Percentiles rank a stretch among this genome's conserved stretches.
Conservation (phyloP, 2,329 filamentous ascomycete species). For the Arthrobotrys sphaeroides region DNA sequence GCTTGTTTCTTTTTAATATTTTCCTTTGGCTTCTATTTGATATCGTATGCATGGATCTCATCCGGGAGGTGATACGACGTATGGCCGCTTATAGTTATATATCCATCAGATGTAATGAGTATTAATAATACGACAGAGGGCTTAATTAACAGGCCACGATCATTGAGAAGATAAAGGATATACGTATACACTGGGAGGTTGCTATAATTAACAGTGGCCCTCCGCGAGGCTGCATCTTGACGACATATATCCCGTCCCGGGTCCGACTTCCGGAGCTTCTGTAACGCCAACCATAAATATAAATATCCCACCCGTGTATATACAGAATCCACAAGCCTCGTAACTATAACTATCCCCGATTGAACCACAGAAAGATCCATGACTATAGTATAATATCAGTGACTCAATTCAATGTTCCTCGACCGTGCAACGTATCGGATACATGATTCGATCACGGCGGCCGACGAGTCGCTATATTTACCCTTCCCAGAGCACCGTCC, state of each 20-base stretch:
- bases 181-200: too few relatives aligned
- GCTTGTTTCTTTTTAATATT: background rate
- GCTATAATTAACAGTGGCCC: too few relatives aligned
- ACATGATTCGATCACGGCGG: constrained; percentile 21
- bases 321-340: background rate
- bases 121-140: background rate
- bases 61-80: constrained; percentile 17
- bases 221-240: too few relatives aligned
- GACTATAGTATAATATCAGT: background rate
- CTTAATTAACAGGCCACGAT: too few relatives aligned
- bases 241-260: background rate
- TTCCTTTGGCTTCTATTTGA: background rate
- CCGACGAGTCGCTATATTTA: background rate
- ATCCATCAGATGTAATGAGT: constrained; percentile 7
- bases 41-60: background rate
- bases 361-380: background rate
- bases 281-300: background rate
- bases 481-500: background rate
- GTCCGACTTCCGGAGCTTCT: background rate
- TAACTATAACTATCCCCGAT: too few relatives aligned
- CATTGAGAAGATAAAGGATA: too few relatives aligned
- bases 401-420: background rate
- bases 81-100: background rate
- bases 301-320: background rate
- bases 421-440: constrained; percentile 21